Evolutionary conservation across 2,329 filamentous ascomycete species (phyloP).

Genomic region (Xylariaceae sp.): DNA sequence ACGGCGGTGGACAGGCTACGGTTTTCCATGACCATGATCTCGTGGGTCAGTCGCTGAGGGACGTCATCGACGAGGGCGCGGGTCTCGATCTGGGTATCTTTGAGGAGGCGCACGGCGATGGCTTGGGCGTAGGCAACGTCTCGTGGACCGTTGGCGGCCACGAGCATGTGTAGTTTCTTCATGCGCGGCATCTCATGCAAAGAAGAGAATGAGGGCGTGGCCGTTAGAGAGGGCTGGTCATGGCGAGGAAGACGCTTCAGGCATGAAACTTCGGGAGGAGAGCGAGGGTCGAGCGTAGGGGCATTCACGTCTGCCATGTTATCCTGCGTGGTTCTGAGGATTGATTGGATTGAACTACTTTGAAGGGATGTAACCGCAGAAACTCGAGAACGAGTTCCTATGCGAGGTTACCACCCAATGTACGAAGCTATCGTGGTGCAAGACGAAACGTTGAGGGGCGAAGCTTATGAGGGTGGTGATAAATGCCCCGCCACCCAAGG

Average conservation of each 20-base stretch:
- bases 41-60: conserved; percentile 58
- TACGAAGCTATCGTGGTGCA: not conserved
- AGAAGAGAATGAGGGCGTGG: conserved; percentile 30
- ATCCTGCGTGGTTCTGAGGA: not conserved
- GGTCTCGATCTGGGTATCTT: conserved; percentile 58
- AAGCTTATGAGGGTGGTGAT: conserved; percentile 8
- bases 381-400: no score
- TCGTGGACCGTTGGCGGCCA: conserved; percentile 61
- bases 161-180: conserved; percentile 55
- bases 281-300: conserved; percentile 2
- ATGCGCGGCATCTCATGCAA: conserved; percentile 37
- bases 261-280: not conserved
- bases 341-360: not conserved
- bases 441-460: not conserved
- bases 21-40: conserved; percentile 58
- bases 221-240: conserved; percentile 13
- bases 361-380: not conserved
- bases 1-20: conserved; percentile 37
- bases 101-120: conserved; percentile 63
- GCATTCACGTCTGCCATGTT: conserved; percentile 11
- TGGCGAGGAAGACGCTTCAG: not conserved
- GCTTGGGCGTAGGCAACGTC: conserved; percentile 64
- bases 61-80: conserved; percentile 63
- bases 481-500: conserved; percentile 7
- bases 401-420: no score